A percentile compares a stretch with the other conserved stretches of the same genome.
Evolutionary conservation across 805 yeast genomes (phyloP).

Genomic region (Ogataea degrootiae): DNA sequence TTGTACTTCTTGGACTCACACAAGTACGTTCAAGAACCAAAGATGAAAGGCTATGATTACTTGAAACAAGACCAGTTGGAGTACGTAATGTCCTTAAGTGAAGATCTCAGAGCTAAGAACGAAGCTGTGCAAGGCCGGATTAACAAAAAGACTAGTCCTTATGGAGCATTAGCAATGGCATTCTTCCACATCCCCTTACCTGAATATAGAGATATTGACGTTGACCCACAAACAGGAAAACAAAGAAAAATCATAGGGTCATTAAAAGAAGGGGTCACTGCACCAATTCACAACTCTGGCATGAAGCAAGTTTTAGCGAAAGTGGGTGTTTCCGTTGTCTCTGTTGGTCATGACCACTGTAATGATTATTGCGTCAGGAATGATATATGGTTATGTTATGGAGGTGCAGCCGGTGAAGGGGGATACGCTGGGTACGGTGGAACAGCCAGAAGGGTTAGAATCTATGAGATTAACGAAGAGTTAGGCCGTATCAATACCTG

Average conservation of each 20-base stretch:
- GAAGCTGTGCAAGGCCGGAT: not conserved
- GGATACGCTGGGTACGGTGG: conserved; percentile 95
- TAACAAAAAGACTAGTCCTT: conserved; percentile 13
- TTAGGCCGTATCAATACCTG: conserved; percentile 52
- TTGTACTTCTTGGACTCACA: conserved; percentile 85
- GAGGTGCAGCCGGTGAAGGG: conserved; percentile 92
- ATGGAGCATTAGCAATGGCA: conserved; percentile 67
- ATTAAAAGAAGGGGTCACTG: conserved; percentile 69
- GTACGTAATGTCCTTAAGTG: conserved; percentile 8
- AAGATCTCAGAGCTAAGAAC: conserved; percentile 6
- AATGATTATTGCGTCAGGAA: conserved; percentile 83
- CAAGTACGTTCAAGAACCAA: conserved; percentile 63
- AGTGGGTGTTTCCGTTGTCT: conserved; percentile 68
- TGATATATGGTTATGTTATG: conserved; percentile 80
- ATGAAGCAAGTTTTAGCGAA: conserved; percentile 53
- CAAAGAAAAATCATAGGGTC: conserved; percentile 49
- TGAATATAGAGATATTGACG: conserved; percentile 54
- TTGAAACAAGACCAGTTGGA: conserved; percentile 37
- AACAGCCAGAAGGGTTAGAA: conserved; percentile 71
- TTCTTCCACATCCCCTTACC: conserved; percentile 94
- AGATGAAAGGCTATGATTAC: conserved; percentile 81
- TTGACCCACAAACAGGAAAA: conserved; percentile 18
- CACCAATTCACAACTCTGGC: conserved; percentile 68
- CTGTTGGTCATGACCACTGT: conserved; percentile 94
- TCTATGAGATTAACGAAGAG: conserved; percentile 59